A percentile compares a stretch with the other conserved stretches of the same genome.
These are phyloP conservation scores for Pyricularia sp. DNA, from an alignment of 2,329 filamentous ascomycete species.

Conservation along the genomic window DNA sequence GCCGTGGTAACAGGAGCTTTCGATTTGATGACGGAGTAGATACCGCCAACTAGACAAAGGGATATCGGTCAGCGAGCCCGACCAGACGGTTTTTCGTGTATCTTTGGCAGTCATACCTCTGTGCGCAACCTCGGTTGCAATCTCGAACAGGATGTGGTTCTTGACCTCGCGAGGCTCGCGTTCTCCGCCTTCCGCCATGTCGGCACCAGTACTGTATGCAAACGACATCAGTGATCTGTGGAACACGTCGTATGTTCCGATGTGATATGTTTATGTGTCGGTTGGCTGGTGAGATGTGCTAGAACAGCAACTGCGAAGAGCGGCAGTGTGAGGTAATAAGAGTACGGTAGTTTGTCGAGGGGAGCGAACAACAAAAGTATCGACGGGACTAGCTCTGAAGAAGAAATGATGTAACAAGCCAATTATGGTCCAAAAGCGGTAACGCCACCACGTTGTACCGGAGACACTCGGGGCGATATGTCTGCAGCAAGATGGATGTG, in stretches of 20 bases:
- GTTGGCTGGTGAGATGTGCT: background rate
- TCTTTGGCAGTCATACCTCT: slow-evolving; percentile 51
- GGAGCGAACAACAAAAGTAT: background rate
- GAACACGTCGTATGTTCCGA: background rate
- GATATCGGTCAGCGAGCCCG: background rate
- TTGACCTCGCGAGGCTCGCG: slow-evolving; percentile 62
- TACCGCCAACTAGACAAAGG: slow-evolving; percentile 67
- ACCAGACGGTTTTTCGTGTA: background rate
- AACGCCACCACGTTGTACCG: background rate
- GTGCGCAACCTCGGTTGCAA: slow-evolving; percentile 95
- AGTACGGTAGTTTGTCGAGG: background rate
- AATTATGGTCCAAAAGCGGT: background rate
- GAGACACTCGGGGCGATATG: background rate
- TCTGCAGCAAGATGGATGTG: background rate
- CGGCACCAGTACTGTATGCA: slow-evolving; percentile 6
- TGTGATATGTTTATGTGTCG: background rate
- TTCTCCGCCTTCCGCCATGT: slow-evolving; percentile 37
- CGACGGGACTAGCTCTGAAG: background rate
- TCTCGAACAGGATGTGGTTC: slow-evolving; percentile 93
- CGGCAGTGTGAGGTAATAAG: background rate
- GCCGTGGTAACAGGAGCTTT: slow-evolving; percentile 96
- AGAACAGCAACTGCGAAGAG: background rate
- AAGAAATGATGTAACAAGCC: background rate
- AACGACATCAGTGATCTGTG: slow-evolving; percentile 4
- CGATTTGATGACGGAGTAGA: slow-evolving; percentile 98